Evolutionary conservation across 2,329 filamentous ascomycete genomes (phyloP).

Genomic region (Penicillium sp.): DNA sequence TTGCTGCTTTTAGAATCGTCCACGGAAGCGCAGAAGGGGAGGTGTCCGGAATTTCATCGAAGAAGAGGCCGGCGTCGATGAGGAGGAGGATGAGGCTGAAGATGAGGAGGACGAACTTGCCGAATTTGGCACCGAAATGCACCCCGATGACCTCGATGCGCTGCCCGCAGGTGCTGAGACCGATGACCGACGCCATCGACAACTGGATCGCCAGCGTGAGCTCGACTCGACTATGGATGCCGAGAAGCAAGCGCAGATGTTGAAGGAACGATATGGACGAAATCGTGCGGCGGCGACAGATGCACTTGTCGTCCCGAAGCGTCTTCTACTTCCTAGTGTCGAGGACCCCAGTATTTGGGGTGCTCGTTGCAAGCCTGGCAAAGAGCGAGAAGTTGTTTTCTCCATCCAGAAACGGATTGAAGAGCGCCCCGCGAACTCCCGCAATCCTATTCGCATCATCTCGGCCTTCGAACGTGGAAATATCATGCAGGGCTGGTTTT

Average conservation of each 20-base stretch:
- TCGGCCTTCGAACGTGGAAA: slow-evolving; percentile 89
- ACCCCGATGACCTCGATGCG: slow-evolving; percentile 86
- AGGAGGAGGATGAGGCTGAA: slow-evolving; percentile 83
- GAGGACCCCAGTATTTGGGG: slow-evolving; percentile 97
- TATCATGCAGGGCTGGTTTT: slow-evolving; percentile 92
- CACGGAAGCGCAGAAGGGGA: slow-evolving; percentile 77
- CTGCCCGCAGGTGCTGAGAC: slow-evolving; percentile 73
- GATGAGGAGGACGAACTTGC: slow-evolving; percentile 87
- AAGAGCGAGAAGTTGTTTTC: slow-evolving; percentile 89
- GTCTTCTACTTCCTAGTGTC: slow-evolving; percentile 85
- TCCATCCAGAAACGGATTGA: slow-evolving; percentile 87
- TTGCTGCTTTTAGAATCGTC: slow-evolving; percentile 60
- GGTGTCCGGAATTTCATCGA: slow-evolving; percentile 88
- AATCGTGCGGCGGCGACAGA: slow-evolving; percentile 70
- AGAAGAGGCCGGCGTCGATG: slow-evolving; percentile 97
- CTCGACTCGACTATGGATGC: slow-evolving; percentile 86
- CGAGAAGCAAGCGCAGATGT: slow-evolving; percentile 85
- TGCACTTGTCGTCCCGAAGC: slow-evolving; percentile 78
- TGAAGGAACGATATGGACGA: slow-evolving; percentile 87
- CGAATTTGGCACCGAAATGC: slow-evolving; percentile 85
- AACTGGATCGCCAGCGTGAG: slow-evolving; percentile 90
- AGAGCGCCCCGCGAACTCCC: slow-evolving; percentile 72
- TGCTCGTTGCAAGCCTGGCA: slow-evolving; percentile 89
- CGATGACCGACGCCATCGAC: slow-evolving; percentile 90
- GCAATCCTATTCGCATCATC: slow-evolving; percentile 81